phyloP scores from a whole-genome alignment of 352 stramenopile species.

The Thalassiosira livingstoniorum region DNA sequence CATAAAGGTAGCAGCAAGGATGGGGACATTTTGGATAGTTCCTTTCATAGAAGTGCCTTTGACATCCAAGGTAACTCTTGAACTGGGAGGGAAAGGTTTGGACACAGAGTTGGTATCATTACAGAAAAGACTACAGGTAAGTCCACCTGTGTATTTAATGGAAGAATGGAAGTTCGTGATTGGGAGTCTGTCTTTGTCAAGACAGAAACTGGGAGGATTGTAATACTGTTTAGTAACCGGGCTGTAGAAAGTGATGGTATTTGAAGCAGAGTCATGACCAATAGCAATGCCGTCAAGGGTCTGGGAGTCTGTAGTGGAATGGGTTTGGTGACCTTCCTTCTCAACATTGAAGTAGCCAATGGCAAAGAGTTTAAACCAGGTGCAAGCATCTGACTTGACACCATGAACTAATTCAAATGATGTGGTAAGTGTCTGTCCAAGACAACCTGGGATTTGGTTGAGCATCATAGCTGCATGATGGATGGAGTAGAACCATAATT shows the following conservation, averaged over 20 bases:
- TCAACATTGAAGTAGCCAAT: too few relatives aligned
- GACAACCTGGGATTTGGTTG: not conserved
- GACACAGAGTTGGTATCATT: not conserved
- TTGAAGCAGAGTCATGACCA: too few relatives aligned
- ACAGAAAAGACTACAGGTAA: conserved; percentile 9
- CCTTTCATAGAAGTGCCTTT: not conserved
- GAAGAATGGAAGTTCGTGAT: conserved; percentile 7
- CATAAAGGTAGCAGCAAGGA: too few relatives aligned
- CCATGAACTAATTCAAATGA: not conserved
- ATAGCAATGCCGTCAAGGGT: too few relatives aligned
- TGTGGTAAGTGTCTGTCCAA: not conserved
- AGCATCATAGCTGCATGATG: too few relatives aligned
- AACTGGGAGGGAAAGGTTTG: conserved; percentile 7
- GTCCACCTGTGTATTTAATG: not conserved
- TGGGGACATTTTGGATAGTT: too few relatives aligned
- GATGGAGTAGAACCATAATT: too few relatives aligned
- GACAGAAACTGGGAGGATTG: not conserved
- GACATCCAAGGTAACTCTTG: not conserved
- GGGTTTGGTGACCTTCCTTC: too few relatives aligned
- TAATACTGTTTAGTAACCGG: conserved; percentile 14
- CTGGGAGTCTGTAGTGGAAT: too few relatives aligned
- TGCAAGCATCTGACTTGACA: too few relatives aligned
- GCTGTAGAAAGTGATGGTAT: too few relatives aligned
- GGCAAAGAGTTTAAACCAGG: too few relatives aligned
- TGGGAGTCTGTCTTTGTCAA: conserved; percentile 1